Evolutionary conservation across 1,139 yeast genomes (phyloP).

Genomic region (Candida pseudocylindracea): DNA sequence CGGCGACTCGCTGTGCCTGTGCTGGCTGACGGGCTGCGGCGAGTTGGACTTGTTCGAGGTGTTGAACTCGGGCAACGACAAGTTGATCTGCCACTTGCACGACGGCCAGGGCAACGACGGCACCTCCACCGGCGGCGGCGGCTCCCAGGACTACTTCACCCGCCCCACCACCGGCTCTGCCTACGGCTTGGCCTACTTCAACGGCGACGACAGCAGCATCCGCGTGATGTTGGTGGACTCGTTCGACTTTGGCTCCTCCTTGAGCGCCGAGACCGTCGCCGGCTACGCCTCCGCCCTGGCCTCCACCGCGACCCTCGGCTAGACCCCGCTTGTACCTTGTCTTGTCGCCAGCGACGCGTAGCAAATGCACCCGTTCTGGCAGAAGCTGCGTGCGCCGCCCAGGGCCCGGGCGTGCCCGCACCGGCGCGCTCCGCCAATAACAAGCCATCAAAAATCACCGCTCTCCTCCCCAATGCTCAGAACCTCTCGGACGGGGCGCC

Average conservation of each 20-base stretch:
- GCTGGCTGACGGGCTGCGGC: constrained; percentile 67
- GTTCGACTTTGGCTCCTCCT: neutral
- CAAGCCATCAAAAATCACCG: too few relatives aligned
- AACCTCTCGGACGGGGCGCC: neutral
- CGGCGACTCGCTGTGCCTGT: constrained; percentile 38
- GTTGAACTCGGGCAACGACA: constrained; percentile 22
- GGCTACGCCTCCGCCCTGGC: neutral
- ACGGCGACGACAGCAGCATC: constrained; percentile 3
- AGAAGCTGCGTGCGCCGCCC: too few relatives aligned
- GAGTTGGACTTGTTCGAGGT: constrained; percentile 65
- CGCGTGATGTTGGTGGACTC: constrained; percentile 1
- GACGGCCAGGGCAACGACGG: constrained; percentile 45
- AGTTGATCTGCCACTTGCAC: constrained; percentile 45
- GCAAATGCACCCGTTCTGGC: too few relatives aligned
- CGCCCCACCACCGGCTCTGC: constrained; percentile 26
- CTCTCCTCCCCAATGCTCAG: neutral
- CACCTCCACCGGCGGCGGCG: constrained; percentile 34
- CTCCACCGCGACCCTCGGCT: too few relatives aligned
- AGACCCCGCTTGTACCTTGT: too few relatives aligned
- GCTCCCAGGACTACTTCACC: constrained; percentile 29
- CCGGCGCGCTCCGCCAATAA: too few relatives aligned
- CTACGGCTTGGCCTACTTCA: constrained; percentile 53
- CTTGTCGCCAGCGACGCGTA: too few relatives aligned
- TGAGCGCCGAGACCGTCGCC: constrained; percentile 1
- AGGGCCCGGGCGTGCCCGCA: too few relatives aligned